These are phyloP conservation scores for Penicillium nordicum DNA, from an alignment of 2,329 filamentous ascomycete genomes.

Conservation along the genomic window DNA sequence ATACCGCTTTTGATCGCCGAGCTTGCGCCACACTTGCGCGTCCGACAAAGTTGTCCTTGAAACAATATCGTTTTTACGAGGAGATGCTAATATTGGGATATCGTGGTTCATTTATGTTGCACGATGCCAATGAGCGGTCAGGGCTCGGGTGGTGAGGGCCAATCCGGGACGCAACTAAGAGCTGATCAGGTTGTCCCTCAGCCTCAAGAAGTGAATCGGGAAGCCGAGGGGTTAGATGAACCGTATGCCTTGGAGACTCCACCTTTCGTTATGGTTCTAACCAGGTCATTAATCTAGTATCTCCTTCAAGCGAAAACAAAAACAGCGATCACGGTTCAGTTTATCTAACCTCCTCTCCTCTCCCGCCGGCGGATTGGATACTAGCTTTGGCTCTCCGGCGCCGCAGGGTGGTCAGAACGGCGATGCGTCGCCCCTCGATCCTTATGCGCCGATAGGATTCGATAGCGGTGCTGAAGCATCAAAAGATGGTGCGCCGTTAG, in stretches of 20 bases:
- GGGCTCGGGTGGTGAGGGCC: conserved; percentile 13
- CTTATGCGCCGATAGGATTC: conserved; percentile 19
- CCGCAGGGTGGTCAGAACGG: conserved; percentile 29
- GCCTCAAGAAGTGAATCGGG: conserved; percentile 20
- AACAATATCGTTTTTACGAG: conserved; percentile 5
- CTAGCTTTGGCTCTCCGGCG: conserved; percentile 24
- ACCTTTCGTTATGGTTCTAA: conserved; percentile 6
- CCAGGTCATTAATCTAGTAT: conserved; percentile 26
- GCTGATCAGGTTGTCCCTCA: conserved; percentile 16
- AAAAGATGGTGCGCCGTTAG: conserved; percentile 48
- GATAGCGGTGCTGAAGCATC: conserved; percentile 27
- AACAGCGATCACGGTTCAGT: conserved; percentile 38
- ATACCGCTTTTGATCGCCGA: conserved; percentile 14
- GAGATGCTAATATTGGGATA: conserved; percentile 18
- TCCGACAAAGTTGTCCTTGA: conserved; percentile 14
- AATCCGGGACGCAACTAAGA: conserved; percentile 8
- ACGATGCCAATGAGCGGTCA: conserved; percentile 27
- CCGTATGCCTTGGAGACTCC: conserved; percentile 29
- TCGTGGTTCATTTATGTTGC: conserved; percentile 21
- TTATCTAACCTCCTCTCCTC: conserved; percentile 40
- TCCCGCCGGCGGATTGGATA: conserved; percentile 25
- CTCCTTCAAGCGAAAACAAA: conserved; percentile 45
- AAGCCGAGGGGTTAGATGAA: conserved; percentile 31
- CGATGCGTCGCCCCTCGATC: conserved; percentile 25
- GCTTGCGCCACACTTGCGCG: conserved; percentile 30